A percentile compares a stretch with the other conserved stretches of the same genome.
phyloP scores from a whole-genome alignment of 192 early-diverging fungal species.

The Fimicolochytrium jonesii region DNA sequence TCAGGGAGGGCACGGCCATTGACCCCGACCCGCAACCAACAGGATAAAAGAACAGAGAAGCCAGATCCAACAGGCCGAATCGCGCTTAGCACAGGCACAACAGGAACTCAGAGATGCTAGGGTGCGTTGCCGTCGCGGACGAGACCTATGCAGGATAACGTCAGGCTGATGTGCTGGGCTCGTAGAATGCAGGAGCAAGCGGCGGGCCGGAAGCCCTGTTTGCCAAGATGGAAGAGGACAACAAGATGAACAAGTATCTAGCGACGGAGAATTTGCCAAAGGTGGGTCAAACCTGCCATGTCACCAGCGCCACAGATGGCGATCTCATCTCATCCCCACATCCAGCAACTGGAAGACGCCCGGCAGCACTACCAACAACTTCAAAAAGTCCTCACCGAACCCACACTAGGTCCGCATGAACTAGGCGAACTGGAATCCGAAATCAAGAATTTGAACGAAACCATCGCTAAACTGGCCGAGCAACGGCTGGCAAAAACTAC shows the following conservation, averaged over 20 bases:
- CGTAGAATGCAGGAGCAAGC: too few species aligned
- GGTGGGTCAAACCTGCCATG: constrained; percentile 11
- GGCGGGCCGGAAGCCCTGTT: constrained; percentile 42
- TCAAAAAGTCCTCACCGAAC: constrained; percentile 44
- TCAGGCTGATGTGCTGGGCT: too few species aligned
- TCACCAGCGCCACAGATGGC: background rate
- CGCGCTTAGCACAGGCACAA: constrained; percentile 29
- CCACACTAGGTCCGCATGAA: constrained; percentile 38
- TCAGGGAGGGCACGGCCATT: background rate
- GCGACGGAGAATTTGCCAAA: constrained; percentile 55
- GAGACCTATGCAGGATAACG: too few species aligned
- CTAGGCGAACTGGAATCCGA: constrained; percentile 43
- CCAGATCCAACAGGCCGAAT: constrained; percentile 37
- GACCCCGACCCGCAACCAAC: background rate
- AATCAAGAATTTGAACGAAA: constrained; percentile 45
- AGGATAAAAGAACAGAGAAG: constrained; percentile 49
- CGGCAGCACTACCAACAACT: constrained; percentile 40
- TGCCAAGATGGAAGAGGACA: constrained; percentile 53
- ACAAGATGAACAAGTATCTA: constrained; percentile 56
- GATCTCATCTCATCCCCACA: background rate
- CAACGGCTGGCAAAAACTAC: constrained; percentile 41
- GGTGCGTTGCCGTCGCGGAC: too few species aligned
- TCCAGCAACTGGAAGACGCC: constrained; percentile 37
- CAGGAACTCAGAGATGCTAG: constrained; percentile 46
- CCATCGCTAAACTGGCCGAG: constrained; percentile 49